Conservation (phyloP, 2,329 filamentous ascomycete genomes). For the Aspergillus brasiliensis region DNA sequence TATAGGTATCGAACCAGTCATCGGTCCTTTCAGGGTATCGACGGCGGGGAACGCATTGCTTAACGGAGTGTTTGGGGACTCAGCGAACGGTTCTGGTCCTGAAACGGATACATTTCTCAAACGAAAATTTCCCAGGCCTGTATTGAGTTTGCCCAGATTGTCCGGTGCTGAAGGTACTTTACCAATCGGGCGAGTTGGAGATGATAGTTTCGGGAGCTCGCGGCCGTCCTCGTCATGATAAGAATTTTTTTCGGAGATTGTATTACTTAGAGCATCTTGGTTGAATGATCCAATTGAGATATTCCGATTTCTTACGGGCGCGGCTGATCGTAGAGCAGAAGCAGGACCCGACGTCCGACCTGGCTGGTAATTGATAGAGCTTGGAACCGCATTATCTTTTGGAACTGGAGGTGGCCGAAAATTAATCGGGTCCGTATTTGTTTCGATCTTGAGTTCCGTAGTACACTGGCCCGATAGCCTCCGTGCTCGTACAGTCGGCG, state of each 20-base stretch:
- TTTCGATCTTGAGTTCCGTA: slow-evolving; percentile 89
- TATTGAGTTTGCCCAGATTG: slow-evolving; percentile 66
- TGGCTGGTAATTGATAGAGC: slow-evolving; percentile 15
- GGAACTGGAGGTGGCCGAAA: slow-evolving; percentile 31
- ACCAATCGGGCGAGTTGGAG: slow-evolving; percentile 37
- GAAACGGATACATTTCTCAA: slow-evolving; percentile 71
- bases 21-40: slow-evolving; percentile 47
- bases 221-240: slow-evolving; percentile 34
- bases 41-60: slow-evolving; percentile 65
- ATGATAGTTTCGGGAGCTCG: slow-evolving; percentile 34
- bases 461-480: slow-evolving; percentile 77
- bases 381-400: slow-evolving; percentile 31
- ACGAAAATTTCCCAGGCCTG: slow-evolving; percentile 71
- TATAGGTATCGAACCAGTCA: slow-evolving; percentile 59
- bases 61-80: slow-evolving; percentile 73
- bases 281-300: slow-evolving; percentile 38
- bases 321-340: slow-evolving; percentile 18
- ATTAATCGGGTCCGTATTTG: slow-evolving; percentile 44
- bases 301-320: slow-evolving; percentile 34
- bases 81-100: slow-evolving; percentile 62
- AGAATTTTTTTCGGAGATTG: slow-evolving; percentile 44
- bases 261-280: slow-evolving; percentile 45
- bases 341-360: slow-evolving; percentile 16
- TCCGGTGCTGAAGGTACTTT: slow-evolving; percentile 46
- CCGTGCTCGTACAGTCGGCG: slow-evolving; percentile 67